phyloP scores from a whole-genome alignment of 148 eudicot genomes.

The Dianthus caryophyllus region DNA sequence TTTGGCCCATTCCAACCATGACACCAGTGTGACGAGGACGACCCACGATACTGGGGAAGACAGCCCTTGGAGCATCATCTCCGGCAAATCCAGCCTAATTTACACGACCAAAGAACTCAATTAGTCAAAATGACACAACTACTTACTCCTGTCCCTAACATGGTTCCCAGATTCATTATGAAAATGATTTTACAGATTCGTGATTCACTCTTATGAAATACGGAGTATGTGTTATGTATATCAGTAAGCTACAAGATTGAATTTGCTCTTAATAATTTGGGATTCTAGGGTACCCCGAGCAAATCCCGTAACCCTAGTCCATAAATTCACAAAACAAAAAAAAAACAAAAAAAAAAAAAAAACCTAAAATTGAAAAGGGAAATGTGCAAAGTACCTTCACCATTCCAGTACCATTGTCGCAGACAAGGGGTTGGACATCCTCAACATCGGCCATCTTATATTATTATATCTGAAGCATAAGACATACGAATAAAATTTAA shows the following conservation, averaged over 20 bases:
- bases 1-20: conserved; percentile 46
- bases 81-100: conserved; percentile 60
- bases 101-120: background rate
- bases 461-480: conserved; percentile 23
- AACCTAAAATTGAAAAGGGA: too few species aligned
- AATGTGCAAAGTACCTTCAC: conserved; percentile 33
- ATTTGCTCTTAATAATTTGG: too few species aligned
- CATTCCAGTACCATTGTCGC: conserved; percentile 68
- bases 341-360: background rate
- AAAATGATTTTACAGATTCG: too few species aligned
- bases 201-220: too few species aligned
- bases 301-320: too few species aligned
- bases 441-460: conserved; percentile 52
- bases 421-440: conserved; percentile 61
- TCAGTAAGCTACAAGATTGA: too few species aligned
- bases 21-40: conserved; percentile 52
- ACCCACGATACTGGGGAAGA: conserved; percentile 57
- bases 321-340: background rate
- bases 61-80: conserved; percentile 64
- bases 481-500: background rate
- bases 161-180: too few species aligned
- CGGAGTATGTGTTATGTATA: too few species aligned
- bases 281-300: too few species aligned
- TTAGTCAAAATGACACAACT: conserved; percentile 6
- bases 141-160: too few species aligned